Evolutionary conservation across 1,284 basidiomycete species (phyloP), one percentile per base, ranked within the genome.

Genomic region (Stygiomarasmius scandens): DNA sequence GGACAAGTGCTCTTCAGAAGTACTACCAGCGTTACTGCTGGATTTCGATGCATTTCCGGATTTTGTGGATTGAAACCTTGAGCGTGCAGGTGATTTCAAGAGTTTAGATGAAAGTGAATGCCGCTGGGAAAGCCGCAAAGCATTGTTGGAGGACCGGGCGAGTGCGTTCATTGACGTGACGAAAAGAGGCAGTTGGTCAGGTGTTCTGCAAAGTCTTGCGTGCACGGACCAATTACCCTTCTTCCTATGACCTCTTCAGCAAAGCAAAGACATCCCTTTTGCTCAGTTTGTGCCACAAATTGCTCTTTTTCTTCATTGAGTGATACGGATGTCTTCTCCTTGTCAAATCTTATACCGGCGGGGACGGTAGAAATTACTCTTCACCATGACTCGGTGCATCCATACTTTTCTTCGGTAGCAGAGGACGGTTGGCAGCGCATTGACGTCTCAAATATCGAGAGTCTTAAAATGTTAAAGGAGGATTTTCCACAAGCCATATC

Each of bases 101-200:
- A 19, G 38, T 19, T 41, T n/a, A 19, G 38, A 41, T 16, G 38
- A 9, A 4, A n/a, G 11, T 12, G 38, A 9, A n/a, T 41, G 38
- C 16, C 38, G 38, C 16, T 41, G 38, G 5, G 38, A 41, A n/a
- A 41, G 6, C 11, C 38, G 38, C 8, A 41, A 19, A n/a, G 38
- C 38, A 41, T 41, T 41, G 38, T 95, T 92, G 20, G 83, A 83
- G 11, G 86, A 87, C 69, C 97, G 93, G 3, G 84, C 80, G 24
- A 97, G 77, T 0, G 84, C 86, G 32, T 88, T 92, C 16, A 90
- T 93, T 64, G 97, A 77, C 36, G 84, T 92, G 10, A 50, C 4
- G 48, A 20, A 20, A 25, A 50, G 23, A 27, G 52, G 51, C 32
- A 51, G 49, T 47, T 52, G 50, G 61, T 54, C 44, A 19, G 44